These are phyloP conservation scores for Typha latifolia DNA, from an alignment of 176 grass and related monocot species.

Conservation along the genomic window DNA sequence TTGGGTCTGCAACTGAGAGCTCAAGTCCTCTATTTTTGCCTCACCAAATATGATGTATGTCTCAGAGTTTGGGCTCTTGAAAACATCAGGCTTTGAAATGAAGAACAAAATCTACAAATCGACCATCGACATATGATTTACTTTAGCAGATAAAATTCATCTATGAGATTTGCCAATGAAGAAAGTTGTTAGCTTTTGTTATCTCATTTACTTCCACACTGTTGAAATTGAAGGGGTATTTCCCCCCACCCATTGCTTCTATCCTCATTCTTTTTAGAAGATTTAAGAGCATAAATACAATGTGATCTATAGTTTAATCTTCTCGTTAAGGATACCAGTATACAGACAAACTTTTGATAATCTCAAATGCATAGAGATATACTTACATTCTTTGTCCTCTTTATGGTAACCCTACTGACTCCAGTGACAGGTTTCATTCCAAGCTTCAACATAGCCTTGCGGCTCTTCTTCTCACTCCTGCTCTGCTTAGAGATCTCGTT, in stretches of 20 bases:
- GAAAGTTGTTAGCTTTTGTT: too few relatives aligned
- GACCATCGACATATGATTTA: not conserved
- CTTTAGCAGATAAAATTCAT: too few relatives aligned
- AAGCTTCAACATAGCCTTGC: constrained; percentile 94
- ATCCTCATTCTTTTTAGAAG: too few relatives aligned
- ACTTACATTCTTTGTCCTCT: constrained; percentile 70
- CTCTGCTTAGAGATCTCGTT: constrained; percentile 63
- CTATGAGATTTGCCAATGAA: too few relatives aligned
- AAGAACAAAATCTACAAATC: constrained; percentile 67
- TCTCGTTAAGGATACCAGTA: too few relatives aligned
- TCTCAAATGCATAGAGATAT: not conserved
- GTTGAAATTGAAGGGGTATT: too few relatives aligned
- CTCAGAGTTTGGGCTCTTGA: constrained; percentile 88
- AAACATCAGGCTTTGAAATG: constrained; percentile 81
- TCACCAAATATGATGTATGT: constrained; percentile 89
- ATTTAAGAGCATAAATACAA: too few relatives aligned
- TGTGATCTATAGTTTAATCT: too few relatives aligned
- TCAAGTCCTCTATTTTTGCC: constrained; percentile 88
- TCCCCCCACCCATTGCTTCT: too few relatives aligned
- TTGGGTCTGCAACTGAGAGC: constrained; percentile 81
- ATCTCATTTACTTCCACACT: too few relatives aligned
- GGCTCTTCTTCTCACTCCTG: constrained; percentile 88
- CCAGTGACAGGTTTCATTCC: constrained; percentile 82
- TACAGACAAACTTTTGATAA: not conserved
- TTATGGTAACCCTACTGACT: constrained; percentile 74